A percentile compares a stretch with the other conserved stretches of the same genome.
phyloP scores from a whole-genome alignment of 1,139 yeast species.

The Taphrina populina region DNA sequence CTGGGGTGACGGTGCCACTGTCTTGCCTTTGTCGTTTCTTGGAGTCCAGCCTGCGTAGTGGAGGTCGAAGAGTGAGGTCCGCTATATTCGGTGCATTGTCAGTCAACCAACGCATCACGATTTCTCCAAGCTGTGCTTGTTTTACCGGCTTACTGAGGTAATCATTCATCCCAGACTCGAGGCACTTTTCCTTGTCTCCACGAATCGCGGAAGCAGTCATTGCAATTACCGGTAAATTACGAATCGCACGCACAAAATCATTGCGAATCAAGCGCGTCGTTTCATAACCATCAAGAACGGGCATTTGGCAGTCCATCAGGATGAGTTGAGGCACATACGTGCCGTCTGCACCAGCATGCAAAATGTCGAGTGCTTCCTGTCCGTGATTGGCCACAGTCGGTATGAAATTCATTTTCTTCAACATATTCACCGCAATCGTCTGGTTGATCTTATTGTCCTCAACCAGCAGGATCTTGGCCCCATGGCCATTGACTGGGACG shows the following conservation, averaged over 20 bases:
- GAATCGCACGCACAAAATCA: conserved; percentile 47
- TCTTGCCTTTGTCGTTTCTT: conserved; percentile 6
- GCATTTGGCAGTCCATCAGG: conserved; percentile 62
- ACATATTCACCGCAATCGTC: conserved; percentile 7
- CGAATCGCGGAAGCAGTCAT: conserved; percentile 60
- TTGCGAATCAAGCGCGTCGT: conserved; percentile 44
- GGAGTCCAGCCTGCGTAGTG: not conserved
- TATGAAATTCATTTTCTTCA: conserved; percentile 9
- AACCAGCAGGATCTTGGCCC: conserved; percentile 16
- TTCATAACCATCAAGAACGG: conserved; percentile 52
- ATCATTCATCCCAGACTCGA: conserved; percentile 57
- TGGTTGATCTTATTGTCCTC: conserved; percentile 27
- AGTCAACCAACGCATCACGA: conserved; percentile 36
- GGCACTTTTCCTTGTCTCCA: conserved; percentile 54
- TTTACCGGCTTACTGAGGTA: conserved; percentile 54
- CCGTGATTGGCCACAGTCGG: conserved; percentile 25
- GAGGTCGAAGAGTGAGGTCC: conserved; percentile 7
- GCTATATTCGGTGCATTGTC: conserved; percentile 11
- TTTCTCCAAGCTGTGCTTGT: conserved; percentile 32
- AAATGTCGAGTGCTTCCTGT: conserved; percentile 23
- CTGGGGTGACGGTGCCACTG: conserved; percentile 10
- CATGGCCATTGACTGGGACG: conserved; percentile 9
- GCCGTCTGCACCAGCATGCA: conserved; percentile 36
- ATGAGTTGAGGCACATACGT: conserved; percentile 57
- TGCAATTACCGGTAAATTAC: conserved; percentile 49